Base-by-base conservation (phyloP, 495 filamentous ascomycete species). In the Penicillium canescens region DNA sequence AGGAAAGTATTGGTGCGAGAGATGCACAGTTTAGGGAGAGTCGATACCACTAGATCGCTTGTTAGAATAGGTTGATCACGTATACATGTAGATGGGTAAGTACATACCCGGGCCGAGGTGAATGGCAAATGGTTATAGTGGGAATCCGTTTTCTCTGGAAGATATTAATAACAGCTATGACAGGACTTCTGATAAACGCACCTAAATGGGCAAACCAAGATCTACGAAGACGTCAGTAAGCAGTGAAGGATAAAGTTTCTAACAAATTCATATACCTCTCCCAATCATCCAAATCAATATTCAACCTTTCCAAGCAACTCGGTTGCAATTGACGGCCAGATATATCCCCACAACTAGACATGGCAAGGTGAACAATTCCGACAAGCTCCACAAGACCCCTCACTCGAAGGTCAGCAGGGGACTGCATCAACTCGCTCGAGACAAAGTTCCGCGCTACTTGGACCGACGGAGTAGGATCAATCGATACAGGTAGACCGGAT, bases 51-150 rank as follows among this genome's bases (percentile, higher is more conserved):
- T 61, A 21, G 3, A 12, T n/a, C 5, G 11, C 1, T 14, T 21
- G 23, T 54, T 20, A 46, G 37, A 46, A 16, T 31, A 24, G 3
- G 6, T 3, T 8, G 13, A 20, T 11, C 14, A 46, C 33, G 5
- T 6, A 9, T 26, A 14, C 7, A 28, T 39, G 9, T 0, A 39
- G 12, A 31, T 28, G 10, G 13, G 4, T 31, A 31, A 10, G 2
- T 13, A 47, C 58, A 21, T 46, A 61, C 58, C 40, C 58, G 13
- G 18, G 57, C 28, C 6, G 58, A 61, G 37, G 49, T 61, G 49
- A 61, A 61, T 6, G 58, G 58, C 2, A 61, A 23, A 14, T 57
- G 58, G 36, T 57, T 61, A 48, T 61, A 44, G 28, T 49, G 42
- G 6, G 50, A 57, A 28, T 49, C 47, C 11, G 54, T 61, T 12